A percentile compares a stretch with the other conserved stretches of the same genome.
phyloP scores from a whole-genome alignment of 2,329 filamentous ascomycete genomes.

The Acrocalymma vagum region DNA sequence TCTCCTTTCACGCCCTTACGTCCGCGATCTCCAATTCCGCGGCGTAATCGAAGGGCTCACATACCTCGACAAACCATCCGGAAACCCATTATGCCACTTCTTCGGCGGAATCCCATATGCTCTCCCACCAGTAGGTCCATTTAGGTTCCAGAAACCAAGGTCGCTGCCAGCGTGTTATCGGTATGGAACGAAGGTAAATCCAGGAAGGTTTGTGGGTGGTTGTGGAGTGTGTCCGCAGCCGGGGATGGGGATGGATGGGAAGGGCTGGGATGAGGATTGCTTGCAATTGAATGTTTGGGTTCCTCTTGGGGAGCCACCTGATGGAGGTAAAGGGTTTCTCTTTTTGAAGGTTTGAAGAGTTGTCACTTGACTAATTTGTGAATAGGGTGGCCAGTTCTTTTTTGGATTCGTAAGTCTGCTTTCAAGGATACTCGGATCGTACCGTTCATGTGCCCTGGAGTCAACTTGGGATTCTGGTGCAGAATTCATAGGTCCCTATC shows the following conservation, averaged over 20 bases:
- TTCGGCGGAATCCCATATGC: slow-evolving; percentile 66
- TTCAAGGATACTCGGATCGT: not conserved
- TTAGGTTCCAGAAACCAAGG: slow-evolving; percentile 60
- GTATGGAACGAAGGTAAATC: slow-evolving; percentile 60
- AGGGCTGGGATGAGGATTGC: slow-evolving; percentile 61
- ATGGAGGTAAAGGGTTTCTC: slow-evolving; percentile 31
- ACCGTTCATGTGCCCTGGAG: not conserved
- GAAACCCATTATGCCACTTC: slow-evolving; percentile 55
- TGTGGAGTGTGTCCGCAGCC: slow-evolving; percentile 62
- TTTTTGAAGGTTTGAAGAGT: not conserved
- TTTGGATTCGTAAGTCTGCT: slow-evolving; percentile 61
- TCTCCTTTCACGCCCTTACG: slow-evolving; percentile 38
- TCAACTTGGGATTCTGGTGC: too few relatives aligned
- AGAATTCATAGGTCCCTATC: too few relatives aligned
- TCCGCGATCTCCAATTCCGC: slow-evolving; percentile 50
- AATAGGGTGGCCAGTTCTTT: slow-evolving; percentile 64
- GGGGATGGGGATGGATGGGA: slow-evolving; percentile 28
- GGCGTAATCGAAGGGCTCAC: slow-evolving; percentile 61
- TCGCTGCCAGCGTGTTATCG: slow-evolving; percentile 57
- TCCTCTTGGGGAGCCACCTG: slow-evolving; percentile 55
- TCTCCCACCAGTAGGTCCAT: slow-evolving; percentile 56
- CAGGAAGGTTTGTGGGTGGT: slow-evolving; percentile 54
- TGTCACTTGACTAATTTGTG: slow-evolving; percentile 9
- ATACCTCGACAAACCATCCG: slow-evolving; percentile 42
- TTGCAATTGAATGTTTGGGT: slow-evolving; percentile 66